A percentile compares a stretch with the other conserved stretches of the same genome.
Evolutionary conservation across 805 yeast genomes (phyloP).

Genomic region (Candida nanaspora): DNA sequence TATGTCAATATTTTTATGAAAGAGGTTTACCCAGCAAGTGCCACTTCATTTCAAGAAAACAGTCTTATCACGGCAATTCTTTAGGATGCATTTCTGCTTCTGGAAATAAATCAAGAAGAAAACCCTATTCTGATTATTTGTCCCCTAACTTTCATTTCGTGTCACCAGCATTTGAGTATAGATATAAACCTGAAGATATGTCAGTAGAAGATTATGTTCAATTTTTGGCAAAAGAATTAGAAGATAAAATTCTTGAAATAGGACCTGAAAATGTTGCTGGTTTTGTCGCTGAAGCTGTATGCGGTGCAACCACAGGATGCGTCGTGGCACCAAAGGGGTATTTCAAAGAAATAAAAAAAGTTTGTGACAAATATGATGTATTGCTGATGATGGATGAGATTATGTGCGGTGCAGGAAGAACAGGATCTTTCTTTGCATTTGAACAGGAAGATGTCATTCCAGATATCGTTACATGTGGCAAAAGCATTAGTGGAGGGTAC

Average conservation of each 20-base stretch:
- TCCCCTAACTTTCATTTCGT: constrained; percentile 11
- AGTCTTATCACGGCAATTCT: constrained; percentile 19
- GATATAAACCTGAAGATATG: constrained; percentile 6
- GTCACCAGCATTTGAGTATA: constrained; percentile 12
- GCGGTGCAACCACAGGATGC: constrained; percentile 38
- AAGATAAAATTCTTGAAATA: constrained; percentile 12
- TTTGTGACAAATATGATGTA: constrained; percentile 44
- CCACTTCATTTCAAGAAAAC: constrained; percentile 14
- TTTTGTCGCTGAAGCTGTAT: constrained; percentile 36
- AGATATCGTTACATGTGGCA: constrained; percentile 43
- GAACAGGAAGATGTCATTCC: constrained; percentile 35
- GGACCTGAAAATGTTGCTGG: constrained; percentile 34
- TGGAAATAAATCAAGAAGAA: constrained; percentile 11
- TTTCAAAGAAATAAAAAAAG: constrained; percentile 33
- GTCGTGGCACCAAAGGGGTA: constrained; percentile 38
- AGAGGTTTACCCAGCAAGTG: constrained; percentile 11
- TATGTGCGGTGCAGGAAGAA: constrained; percentile 50
- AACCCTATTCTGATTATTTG: constrained; percentile 6
- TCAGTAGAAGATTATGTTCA: constrained; percentile 10
- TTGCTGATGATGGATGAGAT: constrained; percentile 44
- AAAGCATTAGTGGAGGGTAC: constrained; percentile 44
- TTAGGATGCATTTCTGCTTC: constrained; percentile 13
- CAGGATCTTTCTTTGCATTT: constrained; percentile 41
- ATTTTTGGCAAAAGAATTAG: constrained; percentile 16
- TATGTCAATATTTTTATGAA: constrained; percentile 17